phyloP scores from a whole-genome alignment of 148 eudicot genomes.

The Rhododendron ovatum region DNA sequence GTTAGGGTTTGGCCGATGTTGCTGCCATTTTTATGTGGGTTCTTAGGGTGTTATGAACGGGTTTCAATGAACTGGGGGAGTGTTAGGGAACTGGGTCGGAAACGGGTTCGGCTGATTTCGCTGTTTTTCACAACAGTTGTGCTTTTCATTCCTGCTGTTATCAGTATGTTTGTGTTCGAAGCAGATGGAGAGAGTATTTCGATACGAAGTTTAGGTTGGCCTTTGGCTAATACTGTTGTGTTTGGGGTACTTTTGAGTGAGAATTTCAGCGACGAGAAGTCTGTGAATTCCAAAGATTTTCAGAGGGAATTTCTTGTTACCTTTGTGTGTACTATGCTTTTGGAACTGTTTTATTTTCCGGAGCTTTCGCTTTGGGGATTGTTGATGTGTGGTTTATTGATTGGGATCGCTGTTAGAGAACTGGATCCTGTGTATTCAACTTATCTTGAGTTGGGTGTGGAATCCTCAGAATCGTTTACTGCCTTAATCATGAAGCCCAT shows the following conservation, averaged over 20 bases:
- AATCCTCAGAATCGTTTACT: constrained; percentile 52
- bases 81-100: constrained; percentile 59
- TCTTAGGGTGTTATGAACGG: constrained; percentile 74
- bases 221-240: constrained; percentile 78
- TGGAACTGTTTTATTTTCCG: constrained; percentile 84
- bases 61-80: constrained; percentile 55
- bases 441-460: constrained; percentile 66
- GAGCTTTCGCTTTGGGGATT: constrained; percentile 97
- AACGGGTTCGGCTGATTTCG: constrained; percentile 60
- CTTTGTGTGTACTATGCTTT: constrained; percentile 62
- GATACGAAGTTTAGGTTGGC: constrained; percentile 66
- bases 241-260: constrained; percentile 95
- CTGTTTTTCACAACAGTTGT: constrained; percentile 68
- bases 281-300: constrained; percentile 50
- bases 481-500: constrained; percentile 65
- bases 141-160: constrained; percentile 74
- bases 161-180: constrained; percentile 80
- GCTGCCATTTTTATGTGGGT: constrained; percentile 85
- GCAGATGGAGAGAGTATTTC: constrained; percentile 74
- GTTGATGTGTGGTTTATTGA: constrained; percentile 67
- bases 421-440: constrained; percentile 39
- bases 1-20: constrained; percentile 83
- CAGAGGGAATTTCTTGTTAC: constrained; percentile 80
- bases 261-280: constrained; percentile 65
- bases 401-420: constrained; percentile 68